Evolutionary conservation across 1,284 basidiomycete species (phyloP), one percentile per base, ranked within the genome.

Genomic region (Coniferiporia sulphurascens): DNA sequence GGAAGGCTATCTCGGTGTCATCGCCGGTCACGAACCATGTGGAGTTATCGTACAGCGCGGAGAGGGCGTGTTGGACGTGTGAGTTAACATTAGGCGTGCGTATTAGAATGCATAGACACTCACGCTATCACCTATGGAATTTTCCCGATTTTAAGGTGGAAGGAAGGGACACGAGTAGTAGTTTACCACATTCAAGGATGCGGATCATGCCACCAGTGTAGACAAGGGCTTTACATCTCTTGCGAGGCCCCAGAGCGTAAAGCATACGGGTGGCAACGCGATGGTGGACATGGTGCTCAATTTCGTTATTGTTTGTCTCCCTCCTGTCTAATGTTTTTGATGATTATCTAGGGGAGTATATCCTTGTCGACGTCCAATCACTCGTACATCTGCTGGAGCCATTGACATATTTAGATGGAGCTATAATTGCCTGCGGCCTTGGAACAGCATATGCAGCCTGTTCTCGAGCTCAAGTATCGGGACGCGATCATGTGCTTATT

Each of bases 101-200:
- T 46, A 19, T 3, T 3, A n/a, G 19, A 46, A 46, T n/a, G 17
- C 8, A 9, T 3, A n/a, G 17, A 21, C 13, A 3, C 8, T n/a
- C 19, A 46, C 15, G 4, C n/a, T 4, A 17, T 17, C n/a, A 43
- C 41, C 12, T 3, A 13, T n/a, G 7, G 7, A 43, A 2, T 12
- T n/a, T 43, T 43, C 41, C 10, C 51, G 36, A 34, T 36, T 41
- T 44, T 4, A 45, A 62, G 61, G n/a, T 62, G 61, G 61, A 56
- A 62, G 27, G 61, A 60, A 48, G 61, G 61, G 21, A 62, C 58
- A 8, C 17, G 61, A 52, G 61, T 62, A 4, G 46, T 60, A 43
- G 58, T 62, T 6, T 62, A 62, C 38, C 61, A 62, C 35, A 62
- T 62, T n/a, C 61, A 62, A 38, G 61, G 61, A 15, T 62, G 61